Base-by-base conservation (phyloP, 495 filamentous ascomycete genomes). In the Alectoria sarmentosa region DNA sequence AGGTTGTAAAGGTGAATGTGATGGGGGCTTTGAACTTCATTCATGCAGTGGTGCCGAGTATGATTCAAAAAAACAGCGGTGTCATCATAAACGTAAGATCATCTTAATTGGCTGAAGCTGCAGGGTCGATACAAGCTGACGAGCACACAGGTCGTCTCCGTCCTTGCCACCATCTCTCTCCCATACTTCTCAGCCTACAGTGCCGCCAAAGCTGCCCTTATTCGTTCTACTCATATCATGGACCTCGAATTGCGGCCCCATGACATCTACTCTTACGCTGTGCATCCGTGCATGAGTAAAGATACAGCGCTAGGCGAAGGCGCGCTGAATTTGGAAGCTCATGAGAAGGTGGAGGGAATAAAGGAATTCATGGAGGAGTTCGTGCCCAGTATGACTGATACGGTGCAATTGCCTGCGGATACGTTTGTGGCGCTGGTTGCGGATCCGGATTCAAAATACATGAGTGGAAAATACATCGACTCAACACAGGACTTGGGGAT, bases 391-490 rank as follows among this genome's bases (percentile, higher is more conserved):
- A 68, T 67, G 48, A 68, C 63, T 44, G 66, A 69, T 44, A 61
- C 41, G 41, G 32, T 65, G 26, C 64, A 48, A 3, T 42, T 73
- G 41, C 66, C 71, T 21, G 67, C 65, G 13, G 68, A 71, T 38
- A 72, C 72, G 9, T 71, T 74, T 54, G 58, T 72, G 4, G 69
- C 68, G 7, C 41, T 73, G 41, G 65, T 38, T 38, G 65, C 48
- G 9, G 65, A 72, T 48, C 48, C 58, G 4, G 68, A 66, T 15
- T 67, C 69, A n/a, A 66, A 60, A n/a, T 58, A 58, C 0, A 61
- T 74, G 66, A 70, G 68, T 57, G 72, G 72, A 13, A 58, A 58
- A 56, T 74, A 70, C 61, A 57, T 73, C 13, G 69, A 74, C 60
- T 66, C 63, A 17, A 64, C 67, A 28, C 64, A 71, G 58, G 71